phyloP scores from a whole-genome alignment of 148 eudicot species.

The Linanthus parryae region DNA sequence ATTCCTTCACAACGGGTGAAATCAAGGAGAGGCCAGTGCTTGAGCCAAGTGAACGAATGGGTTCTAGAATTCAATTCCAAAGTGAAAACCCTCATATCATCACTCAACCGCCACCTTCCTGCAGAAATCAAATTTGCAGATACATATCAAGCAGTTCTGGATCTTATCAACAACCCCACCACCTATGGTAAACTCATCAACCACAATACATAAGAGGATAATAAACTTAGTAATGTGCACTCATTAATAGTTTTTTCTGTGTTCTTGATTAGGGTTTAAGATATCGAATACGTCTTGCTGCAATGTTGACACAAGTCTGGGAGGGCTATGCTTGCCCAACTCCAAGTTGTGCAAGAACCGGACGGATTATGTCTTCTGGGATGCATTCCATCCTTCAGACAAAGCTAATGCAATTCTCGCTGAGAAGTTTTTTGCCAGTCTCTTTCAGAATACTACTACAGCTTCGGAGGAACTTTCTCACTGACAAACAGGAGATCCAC shows the following conservation, averaged over 20 bases:
- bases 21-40: constrained; percentile 54
- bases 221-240: too few species aligned
- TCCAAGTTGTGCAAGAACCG: constrained; percentile 63
- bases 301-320: constrained; percentile 61
- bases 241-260: too few species aligned
- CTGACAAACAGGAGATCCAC: too few species aligned
- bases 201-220: background rate
- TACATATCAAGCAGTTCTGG: constrained; percentile 53
- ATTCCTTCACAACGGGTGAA: constrained; percentile 89
- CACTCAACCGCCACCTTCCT: constrained; percentile 42
- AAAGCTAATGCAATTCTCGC: constrained; percentile 82
- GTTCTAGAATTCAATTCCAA: constrained; percentile 48
- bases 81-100: constrained; percentile 37
- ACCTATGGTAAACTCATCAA: constrained; percentile 37
- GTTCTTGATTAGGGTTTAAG: constrained; percentile 49
- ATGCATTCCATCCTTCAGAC: constrained; percentile 89
- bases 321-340: constrained; percentile 79
- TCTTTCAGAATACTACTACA: constrained; percentile 23
- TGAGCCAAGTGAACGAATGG: constrained; percentile 63
- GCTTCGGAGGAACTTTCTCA: too few species aligned
- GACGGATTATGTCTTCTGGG: constrained; percentile 80
- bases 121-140: constrained; percentile 66
- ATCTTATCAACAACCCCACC: constrained; percentile 50
- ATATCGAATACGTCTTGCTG: constrained; percentile 80
- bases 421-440: constrained; percentile 35